Evolutionary conservation across 192 early-diverging fungal genomes (phyloP).

Genomic region (Geosiphon pyriformis): DNA sequence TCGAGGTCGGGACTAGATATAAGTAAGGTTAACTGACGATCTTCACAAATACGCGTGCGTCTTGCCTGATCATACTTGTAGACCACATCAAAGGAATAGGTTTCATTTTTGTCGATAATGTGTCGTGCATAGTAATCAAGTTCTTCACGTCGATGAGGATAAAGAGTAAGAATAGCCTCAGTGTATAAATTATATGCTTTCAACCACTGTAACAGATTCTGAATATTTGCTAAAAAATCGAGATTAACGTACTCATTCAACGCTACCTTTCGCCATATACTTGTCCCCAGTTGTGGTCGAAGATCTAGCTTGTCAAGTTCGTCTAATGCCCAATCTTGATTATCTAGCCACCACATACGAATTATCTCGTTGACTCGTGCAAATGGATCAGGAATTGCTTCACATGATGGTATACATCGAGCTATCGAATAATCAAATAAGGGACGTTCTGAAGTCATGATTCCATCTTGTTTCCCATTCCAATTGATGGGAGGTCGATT

Average conservation of each 20-base stretch:
- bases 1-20: not conserved
- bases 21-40: conserved; percentile 9
- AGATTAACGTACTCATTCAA: conserved; percentile 7
- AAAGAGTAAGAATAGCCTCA: conserved; percentile 2
- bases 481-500: too few species aligned
- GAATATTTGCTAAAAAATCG: not conserved
- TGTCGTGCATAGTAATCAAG: conserved; percentile 7
- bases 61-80: conserved; percentile 6
- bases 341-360: conserved; percentile 16
- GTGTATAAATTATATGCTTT: conserved; percentile 9
- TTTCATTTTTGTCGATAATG: conserved; percentile 10
- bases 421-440: conserved; percentile 7
- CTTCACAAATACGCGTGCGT: not conserved
- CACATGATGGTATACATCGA: conserved; percentile 8
- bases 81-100: conserved; percentile 3
- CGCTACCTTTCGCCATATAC: conserved; percentile 1
- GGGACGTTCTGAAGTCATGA: too few species aligned
- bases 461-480: too few species aligned
- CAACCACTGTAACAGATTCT: conserved; percentile 3
- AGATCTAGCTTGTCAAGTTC: conserved; percentile 12
- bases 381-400: conserved; percentile 14
- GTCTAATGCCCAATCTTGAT: conserved; percentile 1
- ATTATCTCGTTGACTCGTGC: conserved; percentile 10
- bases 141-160: conserved; percentile 16
- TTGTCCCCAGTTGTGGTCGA: not conserved